Percentiles rank a stretch among this genome's conserved stretches.
Conservation (phyloP, 176 grass and related monocot species). For the Ensete glaucum region DNA sequence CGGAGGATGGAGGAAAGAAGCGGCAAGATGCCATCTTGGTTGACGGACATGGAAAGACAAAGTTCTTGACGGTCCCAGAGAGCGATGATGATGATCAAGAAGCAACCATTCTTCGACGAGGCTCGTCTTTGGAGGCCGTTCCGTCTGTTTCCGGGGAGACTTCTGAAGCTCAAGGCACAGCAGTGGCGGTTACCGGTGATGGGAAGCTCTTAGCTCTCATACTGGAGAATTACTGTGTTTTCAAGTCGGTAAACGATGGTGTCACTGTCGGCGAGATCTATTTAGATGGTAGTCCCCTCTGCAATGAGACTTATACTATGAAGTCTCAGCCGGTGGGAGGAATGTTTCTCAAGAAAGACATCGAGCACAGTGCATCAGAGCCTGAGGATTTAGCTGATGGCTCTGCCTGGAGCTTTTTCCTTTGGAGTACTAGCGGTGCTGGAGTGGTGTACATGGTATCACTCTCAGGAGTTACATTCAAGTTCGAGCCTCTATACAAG, state of each 20-base stretch:
- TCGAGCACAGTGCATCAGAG: slow-evolving; percentile 13
- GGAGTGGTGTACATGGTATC: slow-evolving; percentile 55
- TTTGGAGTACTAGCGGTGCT: slow-evolving; percentile 56
- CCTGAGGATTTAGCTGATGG: slow-evolving; percentile 18
- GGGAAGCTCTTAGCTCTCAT: slow-evolving; percentile 54
- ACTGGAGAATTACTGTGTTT: slow-evolving; percentile 51
- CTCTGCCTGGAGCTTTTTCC: slow-evolving; percentile 31
- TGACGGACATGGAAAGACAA: slow-evolving; percentile 43
- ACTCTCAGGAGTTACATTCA: slow-evolving; percentile 35
- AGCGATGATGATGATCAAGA: slow-evolving; percentile 23
- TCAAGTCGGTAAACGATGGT: slow-evolving; percentile 52
- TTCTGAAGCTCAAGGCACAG: slow-evolving; percentile 30
- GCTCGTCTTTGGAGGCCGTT: slow-evolving; percentile 19
- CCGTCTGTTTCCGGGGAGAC: slow-evolving; percentile 16
- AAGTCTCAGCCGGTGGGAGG: slow-evolving; percentile 40
- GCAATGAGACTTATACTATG: slow-evolving; percentile 18
- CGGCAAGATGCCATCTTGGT: slow-evolving; percentile 39
- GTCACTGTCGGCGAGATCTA: slow-evolving; percentile 46
- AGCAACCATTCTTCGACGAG: slow-evolving; percentile 7
- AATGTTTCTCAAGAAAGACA: slow-evolving; percentile 30
- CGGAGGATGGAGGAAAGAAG: slow-evolving; percentile 5
- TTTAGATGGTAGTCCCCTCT: slow-evolving; percentile 34
- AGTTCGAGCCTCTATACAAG: slow-evolving; percentile 43
- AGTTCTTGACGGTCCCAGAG: slow-evolving; percentile 36
- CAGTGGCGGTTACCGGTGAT: slow-evolving; percentile 40